Evolutionary conservation across 2,329 filamentous ascomycete species (phyloP).

Genomic region (Lachnellula subtilissima): DNA sequence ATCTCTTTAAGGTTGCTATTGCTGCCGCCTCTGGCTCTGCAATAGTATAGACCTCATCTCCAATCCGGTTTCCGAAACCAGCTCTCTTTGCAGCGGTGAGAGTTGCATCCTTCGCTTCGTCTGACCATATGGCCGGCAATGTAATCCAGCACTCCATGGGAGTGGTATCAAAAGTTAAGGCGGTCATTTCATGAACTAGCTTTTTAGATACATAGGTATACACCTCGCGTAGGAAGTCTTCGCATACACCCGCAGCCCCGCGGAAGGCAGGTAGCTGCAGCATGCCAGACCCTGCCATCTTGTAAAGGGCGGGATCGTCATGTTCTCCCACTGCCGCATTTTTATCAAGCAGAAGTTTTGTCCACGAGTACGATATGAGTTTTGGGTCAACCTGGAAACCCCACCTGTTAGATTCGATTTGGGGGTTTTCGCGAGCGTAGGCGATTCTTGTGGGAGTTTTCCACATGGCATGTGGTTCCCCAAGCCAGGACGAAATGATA

Average conservation of each 20-base stretch:
- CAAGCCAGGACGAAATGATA: constrained; percentile 18
- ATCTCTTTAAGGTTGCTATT: constrained; percentile 18
- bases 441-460: constrained; percentile 23
- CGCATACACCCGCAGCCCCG: constrained; percentile 16
- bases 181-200: constrained; percentile 7
- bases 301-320: constrained; percentile 16
- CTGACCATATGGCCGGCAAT: constrained; percentile 25
- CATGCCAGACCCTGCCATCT: constrained; percentile 8
- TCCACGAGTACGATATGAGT: constrained; percentile 24
- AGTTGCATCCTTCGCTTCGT: constrained; percentile 24
- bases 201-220: constrained; percentile 11
- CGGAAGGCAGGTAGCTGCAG: constrained; percentile 14
- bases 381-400: constrained; percentile 22
- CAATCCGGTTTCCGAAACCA: constrained; percentile 14
- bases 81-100: constrained; percentile 19
- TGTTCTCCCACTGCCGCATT: constrained; percentile 9
- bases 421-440: constrained; percentile 16
- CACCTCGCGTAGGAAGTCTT: constrained; percentile 21
- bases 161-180: constrained; percentile 11
- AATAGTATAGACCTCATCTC: constrained; percentile 21
- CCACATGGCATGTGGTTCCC: constrained; percentile 9
- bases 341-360: constrained; percentile 25
- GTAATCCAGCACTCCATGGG: constrained; percentile 25
- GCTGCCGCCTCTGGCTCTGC: constrained; percentile 27
- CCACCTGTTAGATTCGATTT: constrained; percentile 15